Conservation (phyloP, 257 asterid species). For the Solanum microdontum region DNA sequence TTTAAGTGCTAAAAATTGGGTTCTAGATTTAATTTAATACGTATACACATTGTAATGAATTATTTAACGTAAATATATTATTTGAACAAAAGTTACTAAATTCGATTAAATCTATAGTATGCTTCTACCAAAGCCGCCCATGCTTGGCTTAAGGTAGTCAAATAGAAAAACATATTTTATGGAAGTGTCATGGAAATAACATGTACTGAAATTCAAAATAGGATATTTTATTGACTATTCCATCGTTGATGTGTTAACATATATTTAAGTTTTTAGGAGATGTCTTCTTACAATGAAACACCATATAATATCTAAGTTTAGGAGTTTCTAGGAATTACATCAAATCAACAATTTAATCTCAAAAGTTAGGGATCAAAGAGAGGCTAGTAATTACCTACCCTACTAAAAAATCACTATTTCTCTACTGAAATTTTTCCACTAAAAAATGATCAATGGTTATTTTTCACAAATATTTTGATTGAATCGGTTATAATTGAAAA, state of each 20-base stretch:
- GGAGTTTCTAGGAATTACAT: background rate
- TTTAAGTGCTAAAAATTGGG: background rate
- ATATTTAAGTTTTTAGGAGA: background rate
- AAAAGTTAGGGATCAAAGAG: background rate
- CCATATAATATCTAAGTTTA: too few relatives aligned
- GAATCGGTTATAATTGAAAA: background rate
- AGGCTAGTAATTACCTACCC: background rate
- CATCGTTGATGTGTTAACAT: background rate
- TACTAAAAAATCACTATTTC: background rate
- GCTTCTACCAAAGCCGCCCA: background rate
- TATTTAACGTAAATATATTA: background rate
- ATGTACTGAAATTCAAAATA: background rate
- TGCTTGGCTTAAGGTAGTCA: background rate
- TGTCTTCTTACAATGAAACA: background rate
- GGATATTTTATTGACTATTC: background rate
- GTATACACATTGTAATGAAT: background rate
- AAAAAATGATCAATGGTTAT: too few relatives aligned
- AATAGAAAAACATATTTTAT: background rate
- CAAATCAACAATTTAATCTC: background rate
- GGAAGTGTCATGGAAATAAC: background rate
- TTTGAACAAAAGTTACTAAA: rapidly evolving
- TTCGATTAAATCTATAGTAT: rapidly evolving
- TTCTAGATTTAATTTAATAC: background rate
- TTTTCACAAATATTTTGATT: too few relatives aligned
- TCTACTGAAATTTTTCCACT: background rate